Evolutionary conservation across 768 basidiomycete species (phyloP).

Genomic region (Lyophyllum shimeji): DNA sequence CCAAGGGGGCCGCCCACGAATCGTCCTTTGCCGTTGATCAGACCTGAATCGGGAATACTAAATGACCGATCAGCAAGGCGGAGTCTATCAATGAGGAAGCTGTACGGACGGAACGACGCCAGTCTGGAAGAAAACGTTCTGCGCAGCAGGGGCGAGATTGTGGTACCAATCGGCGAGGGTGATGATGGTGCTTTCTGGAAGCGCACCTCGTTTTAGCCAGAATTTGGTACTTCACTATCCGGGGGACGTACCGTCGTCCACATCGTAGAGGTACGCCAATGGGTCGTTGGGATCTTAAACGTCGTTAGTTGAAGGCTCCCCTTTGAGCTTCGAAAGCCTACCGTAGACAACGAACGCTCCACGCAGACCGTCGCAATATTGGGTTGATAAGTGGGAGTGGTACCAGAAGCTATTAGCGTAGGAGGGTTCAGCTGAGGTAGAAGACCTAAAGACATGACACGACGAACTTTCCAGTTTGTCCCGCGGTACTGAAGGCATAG

Average conservation of each 20-base stretch:
- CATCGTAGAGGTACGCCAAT: constrained; percentile 33
- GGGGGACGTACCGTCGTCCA: constrained; percentile 34
- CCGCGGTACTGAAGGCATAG: constrained; percentile 34
- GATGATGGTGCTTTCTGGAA: constrained; percentile 32
- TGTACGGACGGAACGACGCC: constrained; percentile 26
- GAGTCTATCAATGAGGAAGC: constrained; percentile 4
- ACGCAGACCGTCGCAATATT: constrained; percentile 50
- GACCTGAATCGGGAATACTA: constrained; percentile 36
- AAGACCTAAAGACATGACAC: background rate
- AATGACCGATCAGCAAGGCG: background rate
- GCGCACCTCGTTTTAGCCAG: background rate
- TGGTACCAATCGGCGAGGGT: constrained; percentile 33
- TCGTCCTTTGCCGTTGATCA: constrained; percentile 46
- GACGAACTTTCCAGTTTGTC: constrained; percentile 29
- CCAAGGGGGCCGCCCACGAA: constrained; percentile 39
- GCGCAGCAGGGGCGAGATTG: constrained; percentile 36
- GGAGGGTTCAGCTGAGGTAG: background rate
- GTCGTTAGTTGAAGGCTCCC: background rate
- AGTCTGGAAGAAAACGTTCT: constrained; percentile 30
- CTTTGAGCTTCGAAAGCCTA: constrained; percentile 10
- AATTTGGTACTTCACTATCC: background rate
- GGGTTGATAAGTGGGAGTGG: constrained; percentile 45
- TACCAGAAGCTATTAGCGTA: constrained; percentile 23
- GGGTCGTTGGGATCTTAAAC: constrained; percentile 37
- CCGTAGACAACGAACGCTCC: constrained; percentile 29